phyloP scores from a whole-genome alignment of 768 basidiomycete species.

The Russula vinacea region DNA sequence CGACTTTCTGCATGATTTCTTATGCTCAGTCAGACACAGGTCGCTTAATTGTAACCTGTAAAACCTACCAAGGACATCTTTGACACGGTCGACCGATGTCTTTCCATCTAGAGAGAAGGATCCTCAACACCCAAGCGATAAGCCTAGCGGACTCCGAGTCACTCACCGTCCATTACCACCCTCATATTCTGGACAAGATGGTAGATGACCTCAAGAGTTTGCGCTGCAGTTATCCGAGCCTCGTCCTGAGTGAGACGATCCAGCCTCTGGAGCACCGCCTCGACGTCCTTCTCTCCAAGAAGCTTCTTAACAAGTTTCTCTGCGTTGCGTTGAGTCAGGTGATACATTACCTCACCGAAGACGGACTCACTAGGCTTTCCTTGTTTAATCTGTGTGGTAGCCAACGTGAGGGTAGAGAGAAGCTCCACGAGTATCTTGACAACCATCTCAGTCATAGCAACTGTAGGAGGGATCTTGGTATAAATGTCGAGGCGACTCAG shows the following conservation, averaged over 20 bases:
- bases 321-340: not conserved
- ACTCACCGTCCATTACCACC: not conserved
- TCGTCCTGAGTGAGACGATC: not conserved
- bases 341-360: no score
- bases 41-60: not conserved
- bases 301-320: not conserved
- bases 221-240: not conserved
- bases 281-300: not conserved
- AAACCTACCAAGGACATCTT: not conserved
- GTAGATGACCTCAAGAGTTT: not conserved
- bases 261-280: not conserved
- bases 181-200: not conserved
- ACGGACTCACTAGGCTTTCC: no score
- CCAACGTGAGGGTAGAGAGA: not conserved
- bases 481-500: no score
- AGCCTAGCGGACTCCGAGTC: no score
- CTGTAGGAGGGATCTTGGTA: no score
- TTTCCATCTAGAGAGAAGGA: not conserved
- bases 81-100: not conserved
- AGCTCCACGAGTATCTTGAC: no score
- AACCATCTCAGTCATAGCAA: no score
- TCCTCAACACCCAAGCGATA: not conserved
- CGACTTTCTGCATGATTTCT: no score
- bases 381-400: no score
- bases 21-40: no score